These are phyloP conservation scores for Paxillus ammoniavirescens DNA, from an alignment of 768 basidiomycete genomes.

Conservation along the genomic window DNA sequence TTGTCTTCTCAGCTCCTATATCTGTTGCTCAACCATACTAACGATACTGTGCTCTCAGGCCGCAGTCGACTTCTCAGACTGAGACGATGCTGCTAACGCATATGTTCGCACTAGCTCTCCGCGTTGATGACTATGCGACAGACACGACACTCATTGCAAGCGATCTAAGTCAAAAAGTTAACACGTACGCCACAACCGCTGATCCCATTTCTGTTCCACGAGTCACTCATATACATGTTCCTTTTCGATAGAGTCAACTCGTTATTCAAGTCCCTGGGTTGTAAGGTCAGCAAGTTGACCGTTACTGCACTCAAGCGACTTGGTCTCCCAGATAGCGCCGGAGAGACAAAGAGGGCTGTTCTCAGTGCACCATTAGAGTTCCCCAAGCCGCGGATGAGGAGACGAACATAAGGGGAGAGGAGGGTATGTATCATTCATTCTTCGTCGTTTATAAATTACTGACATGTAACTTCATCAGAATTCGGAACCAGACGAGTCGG, in stretches of 20 bases:
- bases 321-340: constrained; percentile 63
- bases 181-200: constrained; percentile 52
- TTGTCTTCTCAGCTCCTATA: not conserved
- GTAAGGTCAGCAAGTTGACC: constrained; percentile 59
- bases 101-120: constrained; percentile 79
- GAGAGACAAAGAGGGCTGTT: constrained; percentile 66
- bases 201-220: not conserved
- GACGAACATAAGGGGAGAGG: constrained; percentile 20
- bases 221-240: not conserved
- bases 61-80: constrained; percentile 60
- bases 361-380: constrained; percentile 78
- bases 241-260: constrained; percentile 47
- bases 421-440: not conserved
- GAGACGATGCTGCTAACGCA: constrained; percentile 74
- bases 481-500: not conserved
- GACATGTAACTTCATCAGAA: not conserved
- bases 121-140: constrained; percentile 72
- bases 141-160: constrained; percentile 66
- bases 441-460: not conserved
- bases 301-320: constrained; percentile 65
- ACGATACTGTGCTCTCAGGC: constrained; percentile 26
- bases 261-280: constrained; percentile 82
- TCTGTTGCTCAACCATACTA: not conserved
- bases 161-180: constrained; percentile 65
- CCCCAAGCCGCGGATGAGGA: constrained; percentile 56